Conservation (phyloP, 805 yeast genomes). For the Candida chauliodis region DNA sequence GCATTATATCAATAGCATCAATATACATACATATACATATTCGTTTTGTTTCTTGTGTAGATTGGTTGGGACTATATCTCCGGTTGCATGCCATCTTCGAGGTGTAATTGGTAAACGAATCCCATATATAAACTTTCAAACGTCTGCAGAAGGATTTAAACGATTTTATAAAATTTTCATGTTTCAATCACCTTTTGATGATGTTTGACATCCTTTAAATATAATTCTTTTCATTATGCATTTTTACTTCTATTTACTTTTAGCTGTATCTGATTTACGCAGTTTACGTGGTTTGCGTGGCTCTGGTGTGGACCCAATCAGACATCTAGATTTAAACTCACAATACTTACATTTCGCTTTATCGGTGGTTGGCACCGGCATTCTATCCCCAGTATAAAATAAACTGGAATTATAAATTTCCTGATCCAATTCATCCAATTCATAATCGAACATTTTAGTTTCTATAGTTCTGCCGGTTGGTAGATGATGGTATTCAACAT, state of each 20-base stretch:
- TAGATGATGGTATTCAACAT: constrained; percentile 51
- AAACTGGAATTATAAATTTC: constrained; percentile 32
- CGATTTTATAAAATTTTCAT: constrained; percentile 4
- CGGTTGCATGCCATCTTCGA: constrained; percentile 30
- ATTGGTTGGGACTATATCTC: constrained; percentile 29
- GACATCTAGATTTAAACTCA: constrained; percentile 39
- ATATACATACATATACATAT: constrained; percentile 1
- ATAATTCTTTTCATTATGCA: too few relatives aligned
- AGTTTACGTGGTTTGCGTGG: constrained; percentile 4
- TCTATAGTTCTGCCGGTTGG: constrained; percentile 34
- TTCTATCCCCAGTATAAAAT: constrained; percentile 60
- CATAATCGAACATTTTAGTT: constrained; percentile 36
- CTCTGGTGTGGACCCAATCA: constrained; percentile 4
- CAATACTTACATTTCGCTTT: constrained; percentile 50
- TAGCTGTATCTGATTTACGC: too few relatives aligned
- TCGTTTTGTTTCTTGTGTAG: neutral
- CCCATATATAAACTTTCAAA: constrained; percentile 26
- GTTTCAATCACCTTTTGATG: constrained; percentile 22
- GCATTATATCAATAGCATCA: neutral
- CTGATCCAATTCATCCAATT: constrained; percentile 22
- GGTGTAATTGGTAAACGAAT: constrained; percentile 41
- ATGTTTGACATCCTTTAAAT: constrained; percentile 18
- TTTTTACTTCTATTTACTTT: too few relatives aligned
- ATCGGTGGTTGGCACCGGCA: constrained; percentile 43
- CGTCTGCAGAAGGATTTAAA: constrained; percentile 26